These are phyloP conservation scores for Cavenderia fasciculata DNA, from an alignment of 78 protist species.

Conservation along the genomic window DNA sequence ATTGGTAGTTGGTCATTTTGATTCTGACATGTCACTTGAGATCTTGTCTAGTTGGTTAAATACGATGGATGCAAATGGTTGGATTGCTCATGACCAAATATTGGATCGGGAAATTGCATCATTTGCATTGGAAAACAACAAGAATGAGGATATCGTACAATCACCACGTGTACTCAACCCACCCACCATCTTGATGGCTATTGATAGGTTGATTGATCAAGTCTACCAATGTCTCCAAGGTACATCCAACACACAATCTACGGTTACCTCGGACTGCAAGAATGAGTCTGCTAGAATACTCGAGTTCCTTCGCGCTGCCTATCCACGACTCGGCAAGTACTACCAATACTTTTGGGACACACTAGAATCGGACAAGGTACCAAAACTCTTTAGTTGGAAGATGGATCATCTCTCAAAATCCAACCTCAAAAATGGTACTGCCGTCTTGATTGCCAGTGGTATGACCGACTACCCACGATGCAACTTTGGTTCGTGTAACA, in stretches of 20 bases:
- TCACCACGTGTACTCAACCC: slow-evolving; percentile 88
- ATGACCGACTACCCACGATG: slow-evolving; percentile 95
- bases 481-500: neutral
- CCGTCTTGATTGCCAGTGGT: slow-evolving; percentile 83
- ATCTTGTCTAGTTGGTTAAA: slow-evolving; percentile 88
- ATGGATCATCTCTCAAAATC: too few relatives aligned
- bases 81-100: slow-evolving; percentile 98
- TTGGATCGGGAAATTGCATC: slow-evolving; percentile 91
- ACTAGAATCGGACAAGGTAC: slow-evolving; percentile 9
- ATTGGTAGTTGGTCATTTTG: slow-evolving; percentile 81
- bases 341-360: slow-evolving; percentile 64
- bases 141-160: slow-evolving; percentile 38
- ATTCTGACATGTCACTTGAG: slow-evolving; percentile 61
- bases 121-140: slow-evolving; percentile 20
- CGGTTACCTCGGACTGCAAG: neutral
- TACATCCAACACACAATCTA: neutral
- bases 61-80: slow-evolving; percentile 89
- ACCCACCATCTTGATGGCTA: slow-evolving; percentile 86
- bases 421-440: too few relatives aligned
- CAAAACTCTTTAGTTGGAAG: slow-evolving; percentile 85
- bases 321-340: slow-evolving; percentile 35
- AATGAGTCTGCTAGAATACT: slow-evolving; percentile 4
- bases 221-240: slow-evolving; percentile 23
- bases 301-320: slow-evolving; percentile 14
- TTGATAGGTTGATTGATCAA: slow-evolving; percentile 16